phyloP scores from a whole-genome alignment of 1,139 yeast genomes.

The Suzukiozyma palmioleophila region DNA sequence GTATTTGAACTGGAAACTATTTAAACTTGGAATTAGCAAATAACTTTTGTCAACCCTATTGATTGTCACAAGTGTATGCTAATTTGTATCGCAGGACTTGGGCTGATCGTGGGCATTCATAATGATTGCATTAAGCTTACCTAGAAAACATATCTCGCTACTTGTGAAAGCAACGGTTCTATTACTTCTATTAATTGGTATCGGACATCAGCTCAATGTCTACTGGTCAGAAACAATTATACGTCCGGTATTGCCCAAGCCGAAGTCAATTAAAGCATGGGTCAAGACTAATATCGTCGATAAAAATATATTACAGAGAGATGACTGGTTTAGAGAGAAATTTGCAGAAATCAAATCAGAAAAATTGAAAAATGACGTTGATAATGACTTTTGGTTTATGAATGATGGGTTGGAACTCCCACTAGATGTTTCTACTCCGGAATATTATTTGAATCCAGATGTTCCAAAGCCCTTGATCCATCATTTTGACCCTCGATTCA shows the following conservation, averaged over 20 bases:
- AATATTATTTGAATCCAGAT: conserved; percentile 9
- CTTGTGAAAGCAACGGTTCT: not conserved
- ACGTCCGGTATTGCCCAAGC: not conserved
- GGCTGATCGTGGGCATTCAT: no score
- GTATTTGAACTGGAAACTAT: no score
- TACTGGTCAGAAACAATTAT: not conserved
- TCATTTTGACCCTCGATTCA: conserved; percentile 49
- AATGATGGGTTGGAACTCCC: conserved; percentile 13
- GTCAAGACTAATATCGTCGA: not conserved
- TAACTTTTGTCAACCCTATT: no score
- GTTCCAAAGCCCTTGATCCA: conserved; percentile 20
- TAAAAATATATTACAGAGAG: not conserved
- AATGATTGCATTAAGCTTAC: no score
- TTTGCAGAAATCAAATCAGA: conserved; percentile 12
- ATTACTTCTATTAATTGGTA: not conserved
- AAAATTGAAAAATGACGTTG: conserved; percentile 15
- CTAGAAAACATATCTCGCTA: not conserved
- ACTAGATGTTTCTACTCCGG: conserved; percentile 17
- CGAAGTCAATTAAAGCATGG: not conserved
- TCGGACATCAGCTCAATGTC: not conserved
- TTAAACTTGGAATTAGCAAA: no score
- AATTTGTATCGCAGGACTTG: no score
- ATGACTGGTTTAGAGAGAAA: conserved; percentile 11
- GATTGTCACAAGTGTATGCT: no score
- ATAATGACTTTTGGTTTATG: conserved; percentile 26